Conservation (phyloP, 2,329 filamentous ascomycete species). For the Kalmusia sp. region DNA sequence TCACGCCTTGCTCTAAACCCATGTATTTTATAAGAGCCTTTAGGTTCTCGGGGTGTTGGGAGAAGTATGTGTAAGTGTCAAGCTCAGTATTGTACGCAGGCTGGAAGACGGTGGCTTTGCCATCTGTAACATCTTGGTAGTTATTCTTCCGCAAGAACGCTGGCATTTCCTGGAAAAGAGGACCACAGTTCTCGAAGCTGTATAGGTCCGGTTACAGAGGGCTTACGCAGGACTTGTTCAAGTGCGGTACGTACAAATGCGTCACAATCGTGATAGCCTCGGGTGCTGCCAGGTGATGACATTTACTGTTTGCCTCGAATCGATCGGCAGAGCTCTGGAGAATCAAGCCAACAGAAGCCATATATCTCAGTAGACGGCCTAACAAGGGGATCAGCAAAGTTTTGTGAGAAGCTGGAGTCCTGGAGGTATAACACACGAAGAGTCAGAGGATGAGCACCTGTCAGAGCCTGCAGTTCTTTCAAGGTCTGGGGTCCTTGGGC, state of each 20-base stretch:
- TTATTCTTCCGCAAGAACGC: neutral
- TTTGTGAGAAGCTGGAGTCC: too few species aligned
- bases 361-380: neutral
- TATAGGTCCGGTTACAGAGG: neutral
- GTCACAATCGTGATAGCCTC: neutral
- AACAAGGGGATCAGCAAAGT: too few species aligned
- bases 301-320: neutral
- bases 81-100: constrained; percentile 1
- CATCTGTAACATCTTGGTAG: constrained; percentile 3
- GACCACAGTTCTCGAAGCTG: constrained; percentile 2
- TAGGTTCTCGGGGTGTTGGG: neutral
- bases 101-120: neutral
- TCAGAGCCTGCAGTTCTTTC: too few species aligned
- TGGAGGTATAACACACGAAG: too few species aligned
- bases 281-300: neutral
- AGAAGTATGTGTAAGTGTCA: constrained; percentile 1
- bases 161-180: constrained; percentile 1
- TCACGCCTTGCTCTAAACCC: neutral
- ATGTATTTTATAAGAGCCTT: neutral
- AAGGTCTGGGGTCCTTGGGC: neutral
- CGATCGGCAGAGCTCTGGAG: neutral
- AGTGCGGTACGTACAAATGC: neutral
- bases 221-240: too few species aligned
- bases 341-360: constrained; percentile 3
- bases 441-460: too few species aligned